These are phyloP conservation scores for Hemileccinum hortonii DNA, from an alignment of 1,284 basidiomycete species.

Conservation along the genomic window DNA sequence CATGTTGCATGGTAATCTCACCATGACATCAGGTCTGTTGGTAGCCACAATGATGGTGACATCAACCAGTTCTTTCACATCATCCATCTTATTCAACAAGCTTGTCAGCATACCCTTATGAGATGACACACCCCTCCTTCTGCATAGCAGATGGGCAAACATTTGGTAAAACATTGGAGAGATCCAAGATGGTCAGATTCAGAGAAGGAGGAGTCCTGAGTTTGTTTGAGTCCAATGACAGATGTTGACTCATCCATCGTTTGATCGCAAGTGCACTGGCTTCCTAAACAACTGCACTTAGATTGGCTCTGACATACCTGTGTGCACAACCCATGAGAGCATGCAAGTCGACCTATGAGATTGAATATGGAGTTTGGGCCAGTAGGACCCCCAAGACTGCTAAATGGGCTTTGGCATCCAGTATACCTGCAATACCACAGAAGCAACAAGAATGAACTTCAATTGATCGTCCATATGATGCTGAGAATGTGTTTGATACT, in stretches of 20 bases:
- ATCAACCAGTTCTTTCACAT: conserved; percentile 88
- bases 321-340: conserved; percentile 80
- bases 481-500: conserved; percentile 14
- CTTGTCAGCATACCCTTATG: conserved; percentile 92
- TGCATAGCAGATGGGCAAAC: conserved; percentile 93
- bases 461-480: conserved; percentile 1
- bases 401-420: conserved; percentile 79
- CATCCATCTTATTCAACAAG: conserved; percentile 97
- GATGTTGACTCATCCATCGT: conserved; percentile 57
- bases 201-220: conserved; percentile 33
- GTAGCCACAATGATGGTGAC: conserved; percentile 97
- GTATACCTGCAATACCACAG: conserved; percentile 65
- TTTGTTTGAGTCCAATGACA: conserved; percentile 10
- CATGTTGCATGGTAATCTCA: conserved; percentile 38
- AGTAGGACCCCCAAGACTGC: conserved; percentile 86
- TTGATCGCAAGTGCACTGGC: conserved; percentile 92
- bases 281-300: conserved; percentile 89
- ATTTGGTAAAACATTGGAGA: conserved; percentile 69
- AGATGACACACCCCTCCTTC: conserved; percentile 48
- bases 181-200: conserved; percentile 60
- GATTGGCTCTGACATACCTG: conserved; percentile 96
- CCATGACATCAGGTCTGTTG: conserved; percentile 91
- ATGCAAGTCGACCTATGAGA: conserved; percentile 61
- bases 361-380: conserved; percentile 73
- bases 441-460: conserved; percentile 3